These are phyloP conservation scores for Penicillium pulvis DNA, from an alignment of 495 filamentous ascomycete genomes.

Conservation along the genomic window DNA sequence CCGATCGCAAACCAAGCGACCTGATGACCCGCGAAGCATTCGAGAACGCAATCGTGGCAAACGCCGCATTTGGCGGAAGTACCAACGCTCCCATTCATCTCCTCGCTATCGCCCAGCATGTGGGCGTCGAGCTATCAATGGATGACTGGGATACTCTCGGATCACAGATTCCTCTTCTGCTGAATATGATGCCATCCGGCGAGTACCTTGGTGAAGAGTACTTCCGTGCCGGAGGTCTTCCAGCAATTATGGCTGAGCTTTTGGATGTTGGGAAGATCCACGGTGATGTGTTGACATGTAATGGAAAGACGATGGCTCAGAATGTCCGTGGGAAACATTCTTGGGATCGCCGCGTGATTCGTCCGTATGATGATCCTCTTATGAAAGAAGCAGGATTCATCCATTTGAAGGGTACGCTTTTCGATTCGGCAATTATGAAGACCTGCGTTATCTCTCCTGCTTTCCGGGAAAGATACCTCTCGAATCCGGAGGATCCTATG, in stretches of 20 bases:
- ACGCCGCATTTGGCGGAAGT: conserved; percentile 57
- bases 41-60: conserved; percentile 56
- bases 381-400: conserved; percentile 52
- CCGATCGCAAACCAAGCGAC: conserved; percentile 57
- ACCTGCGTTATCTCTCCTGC: conserved; percentile 55
- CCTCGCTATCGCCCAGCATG: conserved; percentile 56
- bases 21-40: conserved; percentile 58
- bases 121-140: conserved; percentile 50
- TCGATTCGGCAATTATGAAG: conserved; percentile 60
- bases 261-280: conserved; percentile 49
- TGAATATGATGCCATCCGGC: conserved; percentile 58
- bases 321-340: conserved; percentile 46
- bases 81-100: conserved; percentile 60
- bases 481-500: conserved; percentile 51
- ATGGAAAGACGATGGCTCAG: conserved; percentile 41
- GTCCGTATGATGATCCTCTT: conserved; percentile 46
- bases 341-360: conserved; percentile 49
- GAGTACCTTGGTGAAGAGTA: conserved; percentile 56
- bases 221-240: conserved; percentile 55
- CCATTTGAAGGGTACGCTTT: conserved; percentile 53
- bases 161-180: conserved; percentile 49
- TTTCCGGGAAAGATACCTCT: conserved; percentile 49
- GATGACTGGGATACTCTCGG: conserved; percentile 58
- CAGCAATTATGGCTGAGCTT: conserved; percentile 55
- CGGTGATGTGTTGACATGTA: conserved; percentile 44